Percentiles rank a stretch among this genome's conserved stretches.
phyloP scores from a whole-genome alignment of 73 alveolate species.

The Symbiodinium pilosum region DNA sequence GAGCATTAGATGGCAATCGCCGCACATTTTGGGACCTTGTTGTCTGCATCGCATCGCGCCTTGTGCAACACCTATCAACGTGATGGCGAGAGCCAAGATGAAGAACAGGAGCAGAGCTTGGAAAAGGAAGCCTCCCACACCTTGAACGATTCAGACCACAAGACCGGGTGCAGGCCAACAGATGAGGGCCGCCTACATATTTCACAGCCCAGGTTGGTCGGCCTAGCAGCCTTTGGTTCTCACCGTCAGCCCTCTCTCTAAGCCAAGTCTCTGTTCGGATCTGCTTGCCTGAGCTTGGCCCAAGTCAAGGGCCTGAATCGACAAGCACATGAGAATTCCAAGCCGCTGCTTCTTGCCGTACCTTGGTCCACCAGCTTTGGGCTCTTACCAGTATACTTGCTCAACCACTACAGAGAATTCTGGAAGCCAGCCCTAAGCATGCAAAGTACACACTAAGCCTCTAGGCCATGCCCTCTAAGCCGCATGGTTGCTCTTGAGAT shows the following conservation, averaged over 20 bases:
- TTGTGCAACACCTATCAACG: neutral
- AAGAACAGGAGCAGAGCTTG: neutral
- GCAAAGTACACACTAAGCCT: neutral
- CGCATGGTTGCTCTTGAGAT: too few species aligned
- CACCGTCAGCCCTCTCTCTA: neutral
- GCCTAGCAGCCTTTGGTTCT: neutral
- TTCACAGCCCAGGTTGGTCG: too few species aligned
- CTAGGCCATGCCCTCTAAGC: neutral
- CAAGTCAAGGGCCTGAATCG: neutral
- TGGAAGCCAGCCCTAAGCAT: too few species aligned
- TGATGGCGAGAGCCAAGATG: neutral
- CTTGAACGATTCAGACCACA: too few species aligned
- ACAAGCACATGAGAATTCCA: neutral
- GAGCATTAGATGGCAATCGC: too few species aligned
- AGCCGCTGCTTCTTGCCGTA: conserved; percentile 3
- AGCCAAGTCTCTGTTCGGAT: neutral
- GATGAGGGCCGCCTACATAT: too few species aligned
- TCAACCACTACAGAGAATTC: too few species aligned
- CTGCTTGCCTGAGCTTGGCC: neutral
- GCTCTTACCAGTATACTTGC: too few species aligned
- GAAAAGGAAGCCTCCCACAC: conserved; percentile 16
- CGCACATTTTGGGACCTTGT: too few species aligned
- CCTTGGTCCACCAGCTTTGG: neutral
- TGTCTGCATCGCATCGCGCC: too few species aligned
- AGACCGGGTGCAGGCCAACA: too few species aligned